These are phyloP conservation scores for Prunus mume DNA, from an alignment of 306 rosid species.

Conservation along the genomic window DNA sequence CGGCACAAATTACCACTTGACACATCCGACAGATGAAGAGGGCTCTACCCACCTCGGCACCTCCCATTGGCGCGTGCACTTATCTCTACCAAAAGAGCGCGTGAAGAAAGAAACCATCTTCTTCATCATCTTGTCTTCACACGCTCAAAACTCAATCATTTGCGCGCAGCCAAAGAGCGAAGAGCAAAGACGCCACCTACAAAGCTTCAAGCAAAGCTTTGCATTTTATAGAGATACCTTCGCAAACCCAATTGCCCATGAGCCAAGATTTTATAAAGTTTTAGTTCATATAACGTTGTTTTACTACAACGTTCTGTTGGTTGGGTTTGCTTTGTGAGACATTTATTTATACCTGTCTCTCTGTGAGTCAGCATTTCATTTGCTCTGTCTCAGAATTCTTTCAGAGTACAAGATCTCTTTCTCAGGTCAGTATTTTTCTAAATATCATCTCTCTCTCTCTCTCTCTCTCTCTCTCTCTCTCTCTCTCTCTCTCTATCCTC, in stretches of 20 bases:
- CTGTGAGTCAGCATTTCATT: conserved; percentile 8
- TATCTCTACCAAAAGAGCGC: not conserved
- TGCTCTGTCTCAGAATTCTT: not conserved
- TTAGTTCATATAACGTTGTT: not conserved
- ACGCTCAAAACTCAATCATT: conserved; percentile 6
- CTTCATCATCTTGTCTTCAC: conserved; percentile 4
- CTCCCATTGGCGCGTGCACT: not conserved
- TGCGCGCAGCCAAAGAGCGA: conserved; percentile 11
- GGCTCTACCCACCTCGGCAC: not conserved
- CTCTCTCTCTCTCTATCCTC: too few species aligned
- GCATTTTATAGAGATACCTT: not conserved
- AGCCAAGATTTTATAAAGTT: not conserved
- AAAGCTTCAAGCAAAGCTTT: not conserved
- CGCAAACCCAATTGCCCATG: not conserved
- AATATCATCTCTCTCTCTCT: not conserved
- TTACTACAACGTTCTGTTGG: not conserved
- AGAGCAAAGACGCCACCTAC: not conserved
- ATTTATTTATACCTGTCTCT: too few species aligned
- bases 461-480: not conserved
- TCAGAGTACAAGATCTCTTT: not conserved
- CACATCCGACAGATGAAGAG: not conserved
- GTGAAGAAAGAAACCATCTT: not conserved
- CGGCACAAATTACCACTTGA: not conserved
- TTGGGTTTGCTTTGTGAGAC: not conserved
- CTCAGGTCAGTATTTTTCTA: not conserved